Evolutionary conservation across 2,329 filamentous ascomycete genomes (phyloP), one percentile per base, ranked within the genome.

Genomic region (Dryadomyces sulphureus): DNA sequence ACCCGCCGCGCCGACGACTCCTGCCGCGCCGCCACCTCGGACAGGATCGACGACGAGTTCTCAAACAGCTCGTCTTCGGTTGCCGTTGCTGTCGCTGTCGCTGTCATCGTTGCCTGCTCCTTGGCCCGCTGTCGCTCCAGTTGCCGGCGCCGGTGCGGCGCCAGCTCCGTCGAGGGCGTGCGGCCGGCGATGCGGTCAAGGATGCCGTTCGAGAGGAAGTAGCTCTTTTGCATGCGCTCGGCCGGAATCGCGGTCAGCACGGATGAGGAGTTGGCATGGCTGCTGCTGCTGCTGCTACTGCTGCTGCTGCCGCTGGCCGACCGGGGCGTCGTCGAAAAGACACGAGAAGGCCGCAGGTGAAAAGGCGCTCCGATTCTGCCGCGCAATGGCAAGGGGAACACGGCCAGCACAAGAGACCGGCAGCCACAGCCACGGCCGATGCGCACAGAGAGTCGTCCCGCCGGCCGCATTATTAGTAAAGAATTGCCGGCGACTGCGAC

Each of bases 1-100:
- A 77, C 73, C 48, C 88, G 84, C 21, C 74, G 73, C 45, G 75
- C 48, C 16, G 77, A 77, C 52, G 66, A 59, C 8, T 67, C 73
- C 46, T 68, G 70, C 42, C 63, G 62, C 41, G 67, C 71, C 47
- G 70, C 77, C 41, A 62, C 64, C 42, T 65, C 65, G 35, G 75
- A 68, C 20, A 81, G 68, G 16, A 70, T 61, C 5, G 75, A 72
- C 4, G 77, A 80, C 19, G 61, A 57, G 47, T 63, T 61, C 35
- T 54, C 56, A 0, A 59, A 57, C 4, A 62, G 56, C 22, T 49
- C 49, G 32, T 50, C 25, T 24, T 32, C 19, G 19, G 38, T 14
- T 20, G 38, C 19, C 4, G 22, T 14, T 7, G 38, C 19, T 5
- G 38, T 21, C 5, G 47, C 27, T 1, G 35, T 22, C n/a, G 43